A percentile compares a stretch with the other conserved stretches of the same genome.
Conservation (phyloP, 768 basidiomycete genomes). For the Boletus speciosus region DNA sequence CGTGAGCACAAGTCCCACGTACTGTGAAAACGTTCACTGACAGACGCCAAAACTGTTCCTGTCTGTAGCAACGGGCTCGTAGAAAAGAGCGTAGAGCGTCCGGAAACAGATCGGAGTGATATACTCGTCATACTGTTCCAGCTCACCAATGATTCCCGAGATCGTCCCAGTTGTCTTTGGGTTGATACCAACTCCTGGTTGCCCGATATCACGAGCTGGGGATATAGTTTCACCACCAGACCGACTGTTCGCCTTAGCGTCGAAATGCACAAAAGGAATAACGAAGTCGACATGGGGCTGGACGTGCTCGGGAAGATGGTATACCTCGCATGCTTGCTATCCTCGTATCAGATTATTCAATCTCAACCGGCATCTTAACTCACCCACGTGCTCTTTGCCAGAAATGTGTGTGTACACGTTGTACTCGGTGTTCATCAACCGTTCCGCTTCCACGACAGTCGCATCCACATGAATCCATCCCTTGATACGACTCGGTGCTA, state of each 20-base stretch:
- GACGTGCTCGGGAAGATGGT: not conserved
- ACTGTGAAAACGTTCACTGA: constrained; percentile 1
- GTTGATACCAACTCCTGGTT: not conserved
- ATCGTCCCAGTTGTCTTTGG: constrained; percentile 19
- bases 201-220: not conserved
- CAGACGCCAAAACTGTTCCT: constrained; percentile 35
- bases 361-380: not conserved
- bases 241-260: not conserved
- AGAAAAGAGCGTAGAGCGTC: constrained; percentile 24
- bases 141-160: constrained; percentile 5
- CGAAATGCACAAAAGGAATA: not conserved
- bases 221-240: not conserved
- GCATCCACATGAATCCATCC: constrained; percentile 28
- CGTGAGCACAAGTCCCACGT: not conserved
- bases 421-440: constrained; percentile 32
- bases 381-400: constrained; percentile 19
- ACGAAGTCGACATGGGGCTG: not conserved
- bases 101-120: constrained; percentile 33
- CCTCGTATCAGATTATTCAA: not conserved
- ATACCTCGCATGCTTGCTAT: not conserved
- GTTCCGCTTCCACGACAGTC: constrained; percentile 32
- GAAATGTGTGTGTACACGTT: constrained; percentile 27
- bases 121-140: constrained; percentile 22
- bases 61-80: constrained; percentile 23
- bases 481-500: constrained; percentile 13